phyloP scores from a whole-genome alignment of 1,139 yeast species.

The Nakaseomyces bracarensis region DNA sequence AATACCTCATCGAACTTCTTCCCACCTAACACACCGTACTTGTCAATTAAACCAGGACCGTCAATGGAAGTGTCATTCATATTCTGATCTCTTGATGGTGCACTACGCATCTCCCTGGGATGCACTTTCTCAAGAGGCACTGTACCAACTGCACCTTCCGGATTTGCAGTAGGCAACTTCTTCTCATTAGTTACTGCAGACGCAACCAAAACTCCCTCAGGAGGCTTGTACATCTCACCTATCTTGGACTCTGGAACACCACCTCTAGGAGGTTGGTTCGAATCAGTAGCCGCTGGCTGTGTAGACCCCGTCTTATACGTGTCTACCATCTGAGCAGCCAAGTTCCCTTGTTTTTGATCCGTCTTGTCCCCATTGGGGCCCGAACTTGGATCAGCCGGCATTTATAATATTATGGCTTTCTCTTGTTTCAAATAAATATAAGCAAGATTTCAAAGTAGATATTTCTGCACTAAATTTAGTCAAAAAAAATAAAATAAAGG shows the following conservation, averaged over 20 bases:
- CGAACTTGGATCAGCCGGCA: conserved; percentile 3
- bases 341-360: conserved; percentile 1
- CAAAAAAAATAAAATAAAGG: no score
- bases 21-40: conserved; percentile 11
- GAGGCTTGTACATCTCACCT: conserved; percentile 6
- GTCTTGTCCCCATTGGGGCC: conserved; percentile 4
- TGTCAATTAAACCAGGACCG: conserved; percentile 19
- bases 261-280: conserved; percentile 4
- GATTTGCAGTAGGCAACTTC: conserved; percentile 24
- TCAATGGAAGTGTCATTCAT: conserved; percentile 26
- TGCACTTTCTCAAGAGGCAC: conserved; percentile 27
- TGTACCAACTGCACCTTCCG: conserved; percentile 24
- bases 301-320: conserved; percentile 3
- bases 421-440: no score
- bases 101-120: conserved; percentile 19
- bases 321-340: conserved; percentile 5
- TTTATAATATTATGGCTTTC: no score
- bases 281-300: conserved; percentile 2
- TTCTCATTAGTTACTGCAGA: conserved; percentile 17
- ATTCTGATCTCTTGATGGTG: conserved; percentile 24
- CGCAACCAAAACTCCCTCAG: conserved; percentile 21
- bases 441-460: no score
- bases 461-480: no score
- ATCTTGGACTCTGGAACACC: conserved; percentile 5
- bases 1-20: conserved; percentile 11